A percentile compares a stretch with the other conserved stretches of the same genome.
phyloP scores from a whole-genome alignment of 2,329 filamentous ascomycete genomes.

The Tympanopsis confertula region DNA sequence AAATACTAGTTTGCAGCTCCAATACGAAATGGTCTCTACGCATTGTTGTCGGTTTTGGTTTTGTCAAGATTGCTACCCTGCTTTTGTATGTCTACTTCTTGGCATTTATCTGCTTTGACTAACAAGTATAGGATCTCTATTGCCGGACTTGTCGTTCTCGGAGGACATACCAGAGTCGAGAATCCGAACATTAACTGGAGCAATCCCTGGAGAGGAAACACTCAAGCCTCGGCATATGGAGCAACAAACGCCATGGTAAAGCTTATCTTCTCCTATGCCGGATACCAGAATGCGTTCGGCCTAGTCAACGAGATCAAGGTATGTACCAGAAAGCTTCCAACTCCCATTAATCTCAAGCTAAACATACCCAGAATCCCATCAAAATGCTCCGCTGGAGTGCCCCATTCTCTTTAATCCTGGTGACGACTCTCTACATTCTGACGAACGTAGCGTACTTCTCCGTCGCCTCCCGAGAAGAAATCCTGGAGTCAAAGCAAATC shows the following conservation, averaged over 20 bases:
- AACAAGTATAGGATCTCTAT: constrained; percentile 30
- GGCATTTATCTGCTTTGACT: constrained; percentile 1
- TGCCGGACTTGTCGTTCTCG: constrained; percentile 50
- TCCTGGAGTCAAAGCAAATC: constrained; percentile 37
- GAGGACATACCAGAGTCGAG: constrained; percentile 35
- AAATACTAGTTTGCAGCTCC: constrained; percentile 26
- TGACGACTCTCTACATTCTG: constrained; percentile 42
- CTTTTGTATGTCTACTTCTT: constrained; percentile 30
- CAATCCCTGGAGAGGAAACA: constrained; percentile 37
- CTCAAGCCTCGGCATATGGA: constrained; percentile 28
- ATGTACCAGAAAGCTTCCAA: background rate
- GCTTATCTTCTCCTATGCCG: constrained; percentile 45
- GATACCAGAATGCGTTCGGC: constrained; percentile 49
- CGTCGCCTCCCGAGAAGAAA: constrained; percentile 39
- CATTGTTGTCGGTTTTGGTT: constrained; percentile 41
- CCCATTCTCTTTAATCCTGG: constrained; percentile 33
- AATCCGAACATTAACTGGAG: constrained; percentile 42
- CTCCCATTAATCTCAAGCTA: background rate
- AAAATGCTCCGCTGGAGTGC: constrained; percentile 38
- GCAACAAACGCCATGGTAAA: constrained; percentile 47
- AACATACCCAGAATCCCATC: constrained; percentile 34
- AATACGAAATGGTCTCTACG: constrained; percentile 46
- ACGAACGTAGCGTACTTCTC: constrained; percentile 51
- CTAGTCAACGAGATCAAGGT: constrained; percentile 48
- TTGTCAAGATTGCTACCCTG: constrained; percentile 48